Evolutionary conservation across 2,329 filamentous ascomycete species (phyloP).

Genomic region (Bertia moriformis): DNA sequence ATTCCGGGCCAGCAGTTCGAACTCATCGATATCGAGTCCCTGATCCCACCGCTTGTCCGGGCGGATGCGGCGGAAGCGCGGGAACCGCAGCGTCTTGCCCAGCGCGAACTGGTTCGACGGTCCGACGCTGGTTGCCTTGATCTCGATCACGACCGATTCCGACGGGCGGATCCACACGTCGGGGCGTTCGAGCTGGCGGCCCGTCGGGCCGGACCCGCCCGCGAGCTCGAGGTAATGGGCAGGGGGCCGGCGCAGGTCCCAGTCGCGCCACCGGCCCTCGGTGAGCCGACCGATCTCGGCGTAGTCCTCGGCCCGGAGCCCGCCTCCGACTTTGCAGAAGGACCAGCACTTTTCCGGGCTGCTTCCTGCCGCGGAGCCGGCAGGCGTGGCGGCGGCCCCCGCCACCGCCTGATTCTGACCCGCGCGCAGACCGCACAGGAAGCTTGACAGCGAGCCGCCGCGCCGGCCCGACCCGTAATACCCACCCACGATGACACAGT

Average conservation of each 20-base stretch:
- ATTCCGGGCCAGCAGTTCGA: constrained; percentile 54
- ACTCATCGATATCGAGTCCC: constrained; percentile 65
- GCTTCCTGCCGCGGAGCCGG: no score
- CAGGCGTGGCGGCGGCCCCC: no score
- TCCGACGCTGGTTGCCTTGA: constrained; percentile 72
- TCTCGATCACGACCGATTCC: constrained; percentile 74
- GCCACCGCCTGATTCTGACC: constrained; percentile 51
- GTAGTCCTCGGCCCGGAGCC: constrained; percentile 75
- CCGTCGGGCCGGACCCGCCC: no score
- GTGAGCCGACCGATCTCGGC: constrained; percentile 68
- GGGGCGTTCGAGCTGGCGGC: constrained; percentile 59
- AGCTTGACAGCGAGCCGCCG: constrained; percentile 71
- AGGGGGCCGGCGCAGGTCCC: constrained; percentile 66
- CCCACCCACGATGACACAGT: constrained; percentile 77
- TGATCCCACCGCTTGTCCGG: constrained; percentile 75
- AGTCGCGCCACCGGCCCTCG: constrained; percentile 80
- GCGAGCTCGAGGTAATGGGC: constrained; percentile 67
- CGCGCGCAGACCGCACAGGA: constrained; percentile 73
- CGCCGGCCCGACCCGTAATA: constrained; percentile 82
- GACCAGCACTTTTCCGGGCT: constrained; percentile 69
- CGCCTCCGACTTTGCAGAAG: constrained; percentile 98
- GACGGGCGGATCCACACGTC: constrained; percentile 87
- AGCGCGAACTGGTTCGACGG: constrained; percentile 66
- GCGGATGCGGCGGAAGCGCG: constrained; percentile 69
- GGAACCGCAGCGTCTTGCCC: constrained; percentile 71